Conservation (phyloP, 2,329 filamentous ascomycete species). For the Cordyceps pruinosa region DNA sequence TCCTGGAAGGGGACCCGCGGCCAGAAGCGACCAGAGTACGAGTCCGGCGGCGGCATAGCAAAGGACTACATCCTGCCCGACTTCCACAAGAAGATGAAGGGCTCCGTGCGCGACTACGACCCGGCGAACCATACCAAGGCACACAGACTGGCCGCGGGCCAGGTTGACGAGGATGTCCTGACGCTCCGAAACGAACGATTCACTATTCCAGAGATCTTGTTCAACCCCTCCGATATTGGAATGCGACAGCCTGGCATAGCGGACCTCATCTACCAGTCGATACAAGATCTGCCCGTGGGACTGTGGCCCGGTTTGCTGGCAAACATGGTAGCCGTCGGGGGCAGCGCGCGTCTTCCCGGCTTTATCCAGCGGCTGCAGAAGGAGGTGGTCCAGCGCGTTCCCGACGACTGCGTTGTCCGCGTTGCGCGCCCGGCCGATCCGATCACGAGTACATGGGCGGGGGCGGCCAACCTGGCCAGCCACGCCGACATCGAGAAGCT, state of each 20-base stretch:
- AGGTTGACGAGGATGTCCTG: constrained; percentile 64
- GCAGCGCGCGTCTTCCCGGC: constrained; percentile 71
- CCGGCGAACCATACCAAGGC: constrained; percentile 51
- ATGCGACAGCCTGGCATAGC: constrained; percentile 77
- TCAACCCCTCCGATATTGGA: constrained; percentile 78
- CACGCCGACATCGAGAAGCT: constrained; percentile 61
- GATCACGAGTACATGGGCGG: constrained; percentile 75
- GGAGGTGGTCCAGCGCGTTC: constrained; percentile 65
- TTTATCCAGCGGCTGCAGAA: constrained; percentile 73
- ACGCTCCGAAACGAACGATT: constrained; percentile 91
- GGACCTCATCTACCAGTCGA: constrained; percentile 72
- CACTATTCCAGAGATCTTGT: constrained; percentile 79
- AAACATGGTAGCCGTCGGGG: constrained; percentile 85
- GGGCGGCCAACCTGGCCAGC: constrained; percentile 69
- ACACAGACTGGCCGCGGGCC: constrained; percentile 37
- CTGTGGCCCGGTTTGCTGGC: constrained; percentile 77
- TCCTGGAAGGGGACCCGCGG: constrained; percentile 73
- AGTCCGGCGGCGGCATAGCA: constrained; percentile 55
- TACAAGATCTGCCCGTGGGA: constrained; percentile 69
- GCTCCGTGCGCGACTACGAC: constrained; percentile 72
- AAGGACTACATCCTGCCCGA: constrained; percentile 92
- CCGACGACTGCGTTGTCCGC: constrained; percentile 70
- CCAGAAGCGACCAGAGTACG: constrained; percentile 44
- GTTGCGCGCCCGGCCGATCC: constrained; percentile 66
- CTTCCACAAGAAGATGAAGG: constrained; percentile 53